Evolutionary conservation across 1,284 basidiomycete genomes (phyloP), one percentile per base, ranked within the genome.

Genomic region (Spongispora temasekensis): DNA sequence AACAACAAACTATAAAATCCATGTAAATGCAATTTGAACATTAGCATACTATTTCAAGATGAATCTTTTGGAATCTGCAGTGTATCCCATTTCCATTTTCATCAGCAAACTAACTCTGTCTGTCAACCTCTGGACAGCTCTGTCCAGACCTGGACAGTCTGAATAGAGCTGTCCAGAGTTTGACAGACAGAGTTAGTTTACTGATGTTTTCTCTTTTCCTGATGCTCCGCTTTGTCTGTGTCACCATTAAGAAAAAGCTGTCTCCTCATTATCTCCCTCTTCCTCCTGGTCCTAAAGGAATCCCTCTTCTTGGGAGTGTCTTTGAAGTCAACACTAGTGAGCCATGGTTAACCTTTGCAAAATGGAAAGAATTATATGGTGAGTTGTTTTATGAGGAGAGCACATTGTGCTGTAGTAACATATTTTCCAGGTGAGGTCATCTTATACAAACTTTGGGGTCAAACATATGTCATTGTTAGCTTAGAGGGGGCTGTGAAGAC

Each of bases 301-400:
- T 73, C 1, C 75, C 74, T 3, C 35, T 73, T 19, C 28, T 74
- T 17, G 73, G 75, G 10, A 75, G 56, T 37, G 65, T 63, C 8
- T 58, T 67, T 44, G 54, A 66, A 37, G 40, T 76, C 23, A 63
- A 76, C 51, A 63, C 50, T 37, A 32, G 50, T 21, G 60, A 71
- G 40, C 71, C 74, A 31, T 74, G 75, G 73, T 13, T 76, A 27
- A 67, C 70, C 9, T 74, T 71, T 27, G 32, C 25, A 40, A 58
- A 61, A n/a, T 75, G 70, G 72, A 64, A 58, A 25, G 61, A 62
- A 50, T 27, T 30, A 8, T 66, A 68, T 32, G 73, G 72, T 76
- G 48, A 7, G 71, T 60, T 28, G 27, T n/a, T 10, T 37, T 48
- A 10, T 8, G 19, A 6, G 8, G 30, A 25, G 13, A 10, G 21